phyloP scores from a whole-genome alignment of 805 yeast species.

The Millerozyma acaciae region DNA sequence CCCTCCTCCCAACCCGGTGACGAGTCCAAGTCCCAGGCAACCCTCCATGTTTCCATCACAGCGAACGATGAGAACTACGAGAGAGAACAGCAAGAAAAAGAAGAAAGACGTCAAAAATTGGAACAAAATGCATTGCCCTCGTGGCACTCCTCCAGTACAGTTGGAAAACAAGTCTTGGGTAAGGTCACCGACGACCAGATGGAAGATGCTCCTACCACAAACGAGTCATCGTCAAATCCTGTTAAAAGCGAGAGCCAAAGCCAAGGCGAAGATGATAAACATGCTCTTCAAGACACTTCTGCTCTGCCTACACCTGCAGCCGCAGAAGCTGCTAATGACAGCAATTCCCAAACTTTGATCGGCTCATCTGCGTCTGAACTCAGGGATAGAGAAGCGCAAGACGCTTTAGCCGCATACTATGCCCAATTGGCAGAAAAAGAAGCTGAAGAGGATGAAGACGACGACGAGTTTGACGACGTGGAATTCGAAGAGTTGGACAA shows the following conservation, averaged over 20 bases:
- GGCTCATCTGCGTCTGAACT: slow-evolving; percentile 27
- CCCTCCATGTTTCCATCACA: slow-evolving; percentile 84
- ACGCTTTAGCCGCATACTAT: slow-evolving; percentile 63
- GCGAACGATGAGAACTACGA: slow-evolving; percentile 77
- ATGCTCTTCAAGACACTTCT: slow-evolving; percentile 1
- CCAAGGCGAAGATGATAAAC: too few species aligned
- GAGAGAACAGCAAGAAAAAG: slow-evolving; percentile 60
- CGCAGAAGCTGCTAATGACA: slow-evolving; percentile 10
- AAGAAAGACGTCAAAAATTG: slow-evolving; percentile 65
- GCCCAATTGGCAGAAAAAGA: slow-evolving; percentile 71
- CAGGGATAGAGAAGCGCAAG: slow-evolving; percentile 67
- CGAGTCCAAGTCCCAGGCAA: slow-evolving; percentile 69
- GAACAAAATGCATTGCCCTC: slow-evolving; percentile 94
- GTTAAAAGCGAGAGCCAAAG: slow-evolving; percentile 9
- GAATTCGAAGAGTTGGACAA: slow-evolving; percentile 33
- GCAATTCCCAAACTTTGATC: slow-evolving; percentile 1
- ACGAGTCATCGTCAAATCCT: slow-evolving; percentile 18
- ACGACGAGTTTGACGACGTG: slow-evolving; percentile 38
- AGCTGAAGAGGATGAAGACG: slow-evolving; percentile 58
- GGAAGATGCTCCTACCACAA: slow-evolving; percentile 7
- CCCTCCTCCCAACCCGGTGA: slow-evolving; percentile 40
- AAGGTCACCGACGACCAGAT: slow-evolving; percentile 49
- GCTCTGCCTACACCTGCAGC: slow-evolving; percentile 7
- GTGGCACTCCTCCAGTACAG: slow-evolving; percentile 92
- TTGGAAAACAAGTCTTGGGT: slow-evolving; percentile 63